These are phyloP conservation scores for Talaromyces atroroseus DNA, from an alignment of 2,329 filamentous ascomycete genomes.

Conservation along the genomic window DNA sequence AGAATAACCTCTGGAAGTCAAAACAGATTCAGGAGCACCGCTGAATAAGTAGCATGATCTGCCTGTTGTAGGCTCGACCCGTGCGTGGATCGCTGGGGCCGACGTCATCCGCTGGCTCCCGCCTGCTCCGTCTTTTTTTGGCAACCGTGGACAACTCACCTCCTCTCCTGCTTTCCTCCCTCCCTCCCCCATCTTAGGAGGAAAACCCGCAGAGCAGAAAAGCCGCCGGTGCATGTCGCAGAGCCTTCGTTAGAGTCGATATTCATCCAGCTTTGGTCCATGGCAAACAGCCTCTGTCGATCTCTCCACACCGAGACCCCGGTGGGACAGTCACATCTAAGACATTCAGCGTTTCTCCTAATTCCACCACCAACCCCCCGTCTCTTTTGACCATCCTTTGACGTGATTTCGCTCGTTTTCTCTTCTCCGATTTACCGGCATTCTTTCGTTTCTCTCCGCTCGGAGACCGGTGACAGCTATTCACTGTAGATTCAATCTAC, in stretches of 20 bases:
- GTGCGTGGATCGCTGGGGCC: constrained; percentile 3
- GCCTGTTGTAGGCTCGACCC: not conserved
- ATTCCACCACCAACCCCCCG: not conserved
- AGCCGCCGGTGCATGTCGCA: not conserved
- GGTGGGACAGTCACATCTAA: constrained; percentile 7
- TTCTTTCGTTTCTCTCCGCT: not conserved
- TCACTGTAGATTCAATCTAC: not conserved
- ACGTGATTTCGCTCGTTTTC: not conserved
- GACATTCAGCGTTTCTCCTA: constrained; percentile 1
- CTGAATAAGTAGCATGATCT: not conserved
- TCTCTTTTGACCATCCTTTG: not conserved
- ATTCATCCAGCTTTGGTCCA: not conserved
- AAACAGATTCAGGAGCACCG: not conserved
- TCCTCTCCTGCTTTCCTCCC: not conserved
- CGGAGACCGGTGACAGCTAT: not conserved
- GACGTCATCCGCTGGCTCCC: constrained; percentile 14
- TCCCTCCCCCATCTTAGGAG: not conserved
- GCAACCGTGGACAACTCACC: constrained; percentile 14
- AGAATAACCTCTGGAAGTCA: not conserved
- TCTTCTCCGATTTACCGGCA: not conserved
- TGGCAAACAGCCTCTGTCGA: constrained; percentile 1
- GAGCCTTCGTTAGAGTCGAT: not conserved
- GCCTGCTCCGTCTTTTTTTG: constrained; percentile 10
- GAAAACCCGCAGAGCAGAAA: not conserved
- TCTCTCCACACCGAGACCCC: not conserved